Evolutionary conservation across 2,329 filamentous ascomycete species (phyloP).

Genomic region (Intubia oerlemansii): DNA sequence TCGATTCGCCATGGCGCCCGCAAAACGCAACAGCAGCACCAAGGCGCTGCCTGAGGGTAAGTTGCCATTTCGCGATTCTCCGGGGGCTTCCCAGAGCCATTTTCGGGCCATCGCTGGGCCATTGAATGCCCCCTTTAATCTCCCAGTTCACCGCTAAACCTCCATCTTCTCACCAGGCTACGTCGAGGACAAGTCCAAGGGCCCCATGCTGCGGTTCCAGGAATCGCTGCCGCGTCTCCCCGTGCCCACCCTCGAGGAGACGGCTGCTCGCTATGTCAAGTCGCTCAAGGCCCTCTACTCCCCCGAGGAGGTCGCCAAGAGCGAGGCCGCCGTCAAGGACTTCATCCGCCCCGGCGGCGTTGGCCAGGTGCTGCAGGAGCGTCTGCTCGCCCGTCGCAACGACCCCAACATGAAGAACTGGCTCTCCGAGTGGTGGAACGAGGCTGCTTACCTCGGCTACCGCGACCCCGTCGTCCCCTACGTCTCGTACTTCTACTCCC

Average conservation of each 20-base stretch:
- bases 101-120: too few species aligned
- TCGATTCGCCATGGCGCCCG: conserved; percentile 25
- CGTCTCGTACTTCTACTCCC: conserved; percentile 98
- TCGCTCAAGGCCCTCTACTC: conserved; percentile 56
- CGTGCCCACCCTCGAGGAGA: conserved; percentile 67
- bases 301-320: conserved; percentile 43
- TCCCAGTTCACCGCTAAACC: too few species aligned
- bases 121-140: not conserved
- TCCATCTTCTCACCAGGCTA: conserved; percentile 33
- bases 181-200: conserved; percentile 59
- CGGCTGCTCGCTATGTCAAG: conserved; percentile 60
- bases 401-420: conserved; percentile 77
- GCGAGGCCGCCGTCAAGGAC: conserved; percentile 66
- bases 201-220: conserved; percentile 65
- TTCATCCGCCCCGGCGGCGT: conserved; percentile 76
- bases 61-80: too few species aligned
- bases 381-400: conserved; percentile 57
- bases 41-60: conserved; percentile 8
- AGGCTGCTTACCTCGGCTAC: conserved; percentile 78
- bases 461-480: conserved; percentile 93
- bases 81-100: not conserved
- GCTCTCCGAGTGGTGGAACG: conserved; percentile 97
- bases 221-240: conserved; percentile 65
- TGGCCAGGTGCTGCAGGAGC: conserved; percentile 70
- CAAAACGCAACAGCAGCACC: conserved; percentile 35